phyloP scores from a whole-genome alignment of 2,329 filamentous ascomycete species.

The Aureobasidium sp. region DNA sequence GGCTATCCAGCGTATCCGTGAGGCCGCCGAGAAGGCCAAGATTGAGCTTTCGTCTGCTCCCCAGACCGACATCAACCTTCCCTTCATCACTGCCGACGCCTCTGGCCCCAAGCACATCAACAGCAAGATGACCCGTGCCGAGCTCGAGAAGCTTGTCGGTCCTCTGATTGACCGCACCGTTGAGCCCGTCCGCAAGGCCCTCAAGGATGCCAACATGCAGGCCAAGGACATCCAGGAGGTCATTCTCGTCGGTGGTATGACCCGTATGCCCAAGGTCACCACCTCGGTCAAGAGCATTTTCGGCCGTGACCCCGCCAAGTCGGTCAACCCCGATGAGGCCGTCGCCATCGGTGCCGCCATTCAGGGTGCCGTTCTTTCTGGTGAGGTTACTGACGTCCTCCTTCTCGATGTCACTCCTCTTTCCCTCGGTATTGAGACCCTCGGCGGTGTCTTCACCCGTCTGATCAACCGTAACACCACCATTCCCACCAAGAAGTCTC shows the following conservation, averaged over 20 bases:
- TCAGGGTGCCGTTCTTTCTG: conserved; percentile 96
- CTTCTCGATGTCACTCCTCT: conserved; percentile 94
- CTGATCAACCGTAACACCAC: conserved; percentile 62
- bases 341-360: conserved; percentile 98
- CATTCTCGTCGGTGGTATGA: conserved; percentile 96
- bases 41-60: conserved; percentile 95
- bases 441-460: conserved; percentile 96
- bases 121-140: conserved; percentile 92
- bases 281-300: conserved; percentile 76
- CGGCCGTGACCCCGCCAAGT: conserved; percentile 99
- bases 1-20: conserved; percentile 90
- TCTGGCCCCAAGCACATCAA: conserved; percentile 95
- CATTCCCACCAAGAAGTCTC: conserved; percentile 24
- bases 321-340: conserved; percentile 99
- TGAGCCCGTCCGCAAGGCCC: conserved; percentile 89
- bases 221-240: conserved; percentile 89
- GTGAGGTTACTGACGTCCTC: conserved; percentile 94
- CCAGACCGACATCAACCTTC: conserved; percentile 96
- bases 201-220: conserved; percentile 91
- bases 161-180: conserved; percentile 91
- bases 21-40: conserved; percentile 99
- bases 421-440: conserved; percentile 97
- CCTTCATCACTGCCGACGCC: conserved; percentile 89
- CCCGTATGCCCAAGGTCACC: conserved; percentile 87
- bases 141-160: conserved; percentile 97